Conservation (phyloP, 1,284 basidiomycete species). For the Cryptococcus sp. region DNA sequence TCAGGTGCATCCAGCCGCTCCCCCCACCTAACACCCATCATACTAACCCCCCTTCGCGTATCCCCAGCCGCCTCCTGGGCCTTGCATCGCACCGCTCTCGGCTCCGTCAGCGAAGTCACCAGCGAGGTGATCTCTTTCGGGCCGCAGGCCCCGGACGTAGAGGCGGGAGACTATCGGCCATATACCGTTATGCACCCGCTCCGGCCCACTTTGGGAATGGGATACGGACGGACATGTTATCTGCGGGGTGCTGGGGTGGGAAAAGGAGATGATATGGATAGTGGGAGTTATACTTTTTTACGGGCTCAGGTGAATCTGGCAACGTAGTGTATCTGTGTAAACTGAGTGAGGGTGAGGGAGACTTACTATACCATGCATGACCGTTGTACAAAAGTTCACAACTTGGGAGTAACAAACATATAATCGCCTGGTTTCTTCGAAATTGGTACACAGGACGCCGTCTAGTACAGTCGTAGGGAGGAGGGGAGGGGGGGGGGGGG, state of each 20-base stretch:
- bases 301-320: slow-evolving; percentile 21
- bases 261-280: slow-evolving; percentile 35
- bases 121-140: slow-evolving; percentile 19
- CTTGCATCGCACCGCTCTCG: slow-evolving; percentile 21
- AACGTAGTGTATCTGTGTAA: neutral
- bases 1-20: too few species aligned
- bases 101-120: slow-evolving; percentile 13
- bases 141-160: slow-evolving; percentile 7
- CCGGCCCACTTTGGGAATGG: slow-evolving; percentile 31
- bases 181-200: slow-evolving; percentile 36
- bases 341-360: neutral
- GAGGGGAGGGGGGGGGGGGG: neutral
- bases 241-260: slow-evolving; percentile 31
- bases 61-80: slow-evolving; percentile 15
- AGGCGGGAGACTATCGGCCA: slow-evolving; percentile 11
- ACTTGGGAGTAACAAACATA: neutral
- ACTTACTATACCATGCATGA: neutral
- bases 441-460: neutral
- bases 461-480: neutral
- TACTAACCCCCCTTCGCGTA: neutral
- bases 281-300: slow-evolving; percentile 35
- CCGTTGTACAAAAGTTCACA: neutral
- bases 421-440: neutral
- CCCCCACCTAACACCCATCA: neutral
- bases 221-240: slow-evolving; percentile 24